phyloP scores from a whole-genome alignment of 176 grass and related monocot species.

The Dendrocalamus sinicus region DNA sequence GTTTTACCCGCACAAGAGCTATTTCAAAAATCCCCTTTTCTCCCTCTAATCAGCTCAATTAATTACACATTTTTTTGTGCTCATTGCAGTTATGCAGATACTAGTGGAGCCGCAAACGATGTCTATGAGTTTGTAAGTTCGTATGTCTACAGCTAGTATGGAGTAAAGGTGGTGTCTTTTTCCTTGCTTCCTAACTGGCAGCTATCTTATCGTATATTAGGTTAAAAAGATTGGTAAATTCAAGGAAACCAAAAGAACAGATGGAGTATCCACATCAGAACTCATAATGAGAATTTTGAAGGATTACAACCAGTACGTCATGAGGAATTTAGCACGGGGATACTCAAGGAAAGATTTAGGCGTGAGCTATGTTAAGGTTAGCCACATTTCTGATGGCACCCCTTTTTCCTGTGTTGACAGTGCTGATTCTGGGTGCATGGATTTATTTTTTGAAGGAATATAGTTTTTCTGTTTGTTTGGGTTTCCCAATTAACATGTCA shows the following conservation, averaged over 20 bases:
- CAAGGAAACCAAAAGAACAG: slow-evolving; percentile 93
- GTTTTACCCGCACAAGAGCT: slow-evolving; percentile 13
- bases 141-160: not conserved
- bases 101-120: slow-evolving; percentile 85
- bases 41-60: slow-evolving; percentile 5
- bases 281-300: slow-evolving; percentile 99
- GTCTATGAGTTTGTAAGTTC: slow-evolving; percentile 94
- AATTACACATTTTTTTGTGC: not conserved
- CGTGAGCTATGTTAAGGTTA: slow-evolving; percentile 98
- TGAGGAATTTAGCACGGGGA: slow-evolving; percentile 91
- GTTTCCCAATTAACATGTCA: slow-evolving; percentile 31
- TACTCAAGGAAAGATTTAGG: slow-evolving; percentile 94
- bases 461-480: not conserved
- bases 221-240: slow-evolving; percentile 96
- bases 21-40: not conserved
- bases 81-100: slow-evolving; percentile 78
- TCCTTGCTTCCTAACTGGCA: slow-evolving; percentile 22
- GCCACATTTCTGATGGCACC: slow-evolving; percentile 9
- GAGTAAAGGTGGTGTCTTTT: not conserved
- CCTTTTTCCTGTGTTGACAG: not conserved
- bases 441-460: not conserved
- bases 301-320: slow-evolving; percentile 98
- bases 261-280: slow-evolving; percentile 94
- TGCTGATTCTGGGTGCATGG: not conserved
- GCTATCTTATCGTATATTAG: slow-evolving; percentile 40